These are phyloP conservation scores for Mortierella sp. DNA, from an alignment of 371 early-diverging fungal genomes.

Conservation along the genomic window DNA sequence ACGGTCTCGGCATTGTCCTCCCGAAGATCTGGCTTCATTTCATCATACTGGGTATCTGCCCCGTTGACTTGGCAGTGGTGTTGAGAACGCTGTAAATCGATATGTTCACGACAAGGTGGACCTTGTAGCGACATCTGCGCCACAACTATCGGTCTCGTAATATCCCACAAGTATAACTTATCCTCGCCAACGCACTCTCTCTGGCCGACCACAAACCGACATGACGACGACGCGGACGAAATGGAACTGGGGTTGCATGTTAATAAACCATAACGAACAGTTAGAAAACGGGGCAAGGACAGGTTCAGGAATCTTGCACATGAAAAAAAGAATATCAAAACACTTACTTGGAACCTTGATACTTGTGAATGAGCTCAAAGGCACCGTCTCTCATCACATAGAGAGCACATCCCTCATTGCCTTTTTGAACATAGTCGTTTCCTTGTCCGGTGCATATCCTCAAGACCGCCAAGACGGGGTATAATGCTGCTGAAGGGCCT, in stretches of 20 bases:
- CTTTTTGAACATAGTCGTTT: background rate
- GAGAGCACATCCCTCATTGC: conserved; percentile 18
- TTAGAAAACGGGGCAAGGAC: background rate
- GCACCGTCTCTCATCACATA: conserved; percentile 20
- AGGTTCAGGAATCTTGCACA: background rate
- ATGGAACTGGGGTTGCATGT: conserved; percentile 13
- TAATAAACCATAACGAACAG: background rate
- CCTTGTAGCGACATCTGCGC: conserved; percentile 20
- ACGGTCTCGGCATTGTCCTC: background rate
- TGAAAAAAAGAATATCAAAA: background rate
- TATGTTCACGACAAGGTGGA: conserved; percentile 10
- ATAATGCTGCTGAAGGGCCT: conserved; percentile 9
- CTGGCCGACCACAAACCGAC: conserved; percentile 27
- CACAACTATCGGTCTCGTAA: conserved; percentile 18
- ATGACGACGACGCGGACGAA: conserved; percentile 16
- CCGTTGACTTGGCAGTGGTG: background rate
- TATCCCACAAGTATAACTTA: conserved; percentile 26
- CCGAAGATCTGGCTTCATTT: background rate
- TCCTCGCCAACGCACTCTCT: conserved; percentile 12
- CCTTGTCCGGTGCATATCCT: conserved; percentile 9
- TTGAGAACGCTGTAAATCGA: background rate
- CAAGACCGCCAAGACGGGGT: conserved; percentile 27
- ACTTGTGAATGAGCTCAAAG: conserved; percentile 32
- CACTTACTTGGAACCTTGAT: conserved; percentile 26
- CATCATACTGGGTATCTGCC: too few relatives aligned